Base-by-base conservation (phyloP, 371 early-diverging fungal genomes). In the Rhizopus stolonifer region DNA sequence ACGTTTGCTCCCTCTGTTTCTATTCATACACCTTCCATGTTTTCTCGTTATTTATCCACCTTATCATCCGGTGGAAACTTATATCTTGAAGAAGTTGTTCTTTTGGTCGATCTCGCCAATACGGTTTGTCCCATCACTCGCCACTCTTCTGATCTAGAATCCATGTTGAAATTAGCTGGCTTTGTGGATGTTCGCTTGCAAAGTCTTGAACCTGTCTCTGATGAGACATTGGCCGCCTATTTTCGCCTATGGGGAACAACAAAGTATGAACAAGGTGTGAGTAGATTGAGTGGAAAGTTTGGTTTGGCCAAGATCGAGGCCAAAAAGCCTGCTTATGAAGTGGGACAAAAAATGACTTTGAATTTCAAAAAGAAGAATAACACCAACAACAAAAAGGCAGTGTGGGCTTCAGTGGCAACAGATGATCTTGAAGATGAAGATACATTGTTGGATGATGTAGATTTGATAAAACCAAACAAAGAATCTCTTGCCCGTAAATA, bases 391-490 rank as follows among this genome's bases (percentile, higher is more conserved):
- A 74, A 74, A 32, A 68, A 68, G 40, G 47, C 64, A 1, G 69
- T 69, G 13, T 74, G 75, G 75, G 51, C 61, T 10, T 40, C 47
- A 18, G 82, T 87, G 4, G 85, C 88, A 48, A 86, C 88, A 21
- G 84, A 83, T 38, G 89, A 86, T 50, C 68, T 95, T 21, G 89
- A 88, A 52, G 91, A 96, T 60, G 96, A 95, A 59, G 93, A 95
- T 53, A 77, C 71, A 4, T 74, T 98, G 25, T 72, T 98, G 64
- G 93, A 92, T 52, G 97, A 93, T 45, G 84, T 80, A 3, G 97
- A 96, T 70, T 69, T 85, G 47, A 69, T 82, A 19, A 88, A 89
- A 56, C 96, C 96, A 17, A 70, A 67, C 32, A 79, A 75, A 40
- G 86, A 74, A 19, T 74, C 82, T 36, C 74, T 91, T n/a, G 65